A percentile compares a stretch with the other conserved stretches of the same genome.
Evolutionary conservation across 164 flowering plant genomes (phyloP).

Genomic region (Warburgia ugandensis): DNA sequence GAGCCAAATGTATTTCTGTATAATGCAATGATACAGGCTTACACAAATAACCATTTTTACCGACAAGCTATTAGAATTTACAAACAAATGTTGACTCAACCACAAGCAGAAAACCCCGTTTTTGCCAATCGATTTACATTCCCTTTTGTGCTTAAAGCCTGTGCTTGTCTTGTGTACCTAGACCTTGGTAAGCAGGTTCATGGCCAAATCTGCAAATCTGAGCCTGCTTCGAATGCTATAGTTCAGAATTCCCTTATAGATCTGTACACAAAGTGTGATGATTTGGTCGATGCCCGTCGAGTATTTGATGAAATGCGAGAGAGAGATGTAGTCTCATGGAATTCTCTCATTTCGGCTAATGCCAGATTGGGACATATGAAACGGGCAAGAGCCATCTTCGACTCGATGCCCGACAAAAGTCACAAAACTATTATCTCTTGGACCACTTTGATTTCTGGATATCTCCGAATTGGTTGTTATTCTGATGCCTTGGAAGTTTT

Average conservation of each 20-base stretch:
- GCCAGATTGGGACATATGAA: constrained; percentile 48
- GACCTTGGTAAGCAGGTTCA: constrained; percentile 56
- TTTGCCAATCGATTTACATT: constrained; percentile 58
- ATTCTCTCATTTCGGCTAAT: constrained; percentile 50
- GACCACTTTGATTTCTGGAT: constrained; percentile 55
- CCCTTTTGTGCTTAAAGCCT: constrained; percentile 54
- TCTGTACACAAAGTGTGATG: constrained; percentile 54
- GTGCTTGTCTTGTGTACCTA: constrained; percentile 30
- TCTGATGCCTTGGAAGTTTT: constrained; percentile 40
- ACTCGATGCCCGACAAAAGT: constrained; percentile 37
- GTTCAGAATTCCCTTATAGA: constrained; percentile 50
- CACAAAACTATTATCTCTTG: constrained; percentile 47
- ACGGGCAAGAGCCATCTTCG: constrained; percentile 38
- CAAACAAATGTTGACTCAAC: constrained; percentile 36
- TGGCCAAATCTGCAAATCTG: constrained; percentile 45
- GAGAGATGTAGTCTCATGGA: constrained; percentile 67
- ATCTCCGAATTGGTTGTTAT: constrained; percentile 25
- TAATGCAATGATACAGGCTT: constrained; percentile 56
- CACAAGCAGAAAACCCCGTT: constrained; percentile 10
- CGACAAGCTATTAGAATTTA: constrained; percentile 20
- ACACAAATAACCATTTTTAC: constrained; percentile 29
- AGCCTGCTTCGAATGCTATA: constrained; percentile 23
- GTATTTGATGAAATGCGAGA: constrained; percentile 59
- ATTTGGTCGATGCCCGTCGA: constrained; percentile 32
- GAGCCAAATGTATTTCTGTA: constrained; percentile 58